Conservation (phyloP, 2,329 filamentous ascomycete species). For the Alternaria triticina region DNA sequence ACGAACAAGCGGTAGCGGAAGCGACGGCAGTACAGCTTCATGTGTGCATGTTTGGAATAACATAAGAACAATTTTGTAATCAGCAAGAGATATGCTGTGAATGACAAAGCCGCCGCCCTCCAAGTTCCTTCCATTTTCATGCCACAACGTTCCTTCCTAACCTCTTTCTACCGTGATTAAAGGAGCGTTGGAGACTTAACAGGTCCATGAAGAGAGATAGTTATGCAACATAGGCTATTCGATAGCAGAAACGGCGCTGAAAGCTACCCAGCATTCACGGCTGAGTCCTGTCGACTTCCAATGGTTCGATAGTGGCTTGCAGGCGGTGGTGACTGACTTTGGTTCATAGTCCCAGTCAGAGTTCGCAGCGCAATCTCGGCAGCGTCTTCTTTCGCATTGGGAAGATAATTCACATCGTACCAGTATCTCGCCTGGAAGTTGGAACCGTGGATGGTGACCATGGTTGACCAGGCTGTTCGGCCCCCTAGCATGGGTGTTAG, state of each 20-base stretch:
- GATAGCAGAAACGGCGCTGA: not conserved
- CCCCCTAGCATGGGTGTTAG: constrained; percentile 32
- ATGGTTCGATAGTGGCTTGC: constrained; percentile 29
- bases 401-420: constrained; percentile 44
- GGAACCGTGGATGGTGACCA: constrained; percentile 33
- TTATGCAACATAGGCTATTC: not conserved
- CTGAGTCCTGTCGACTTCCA: constrained; percentile 4
- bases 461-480: constrained; percentile 47
- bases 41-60: not conserved
- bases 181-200: not conserved
- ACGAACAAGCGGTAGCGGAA: not conserved
- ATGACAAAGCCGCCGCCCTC: not conserved
- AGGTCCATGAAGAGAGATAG: not conserved
- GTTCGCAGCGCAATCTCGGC: constrained; percentile 41
- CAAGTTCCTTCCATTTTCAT: not conserved
- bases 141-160: not conserved
- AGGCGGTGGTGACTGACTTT: constrained; percentile 26
- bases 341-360: constrained; percentile 28
- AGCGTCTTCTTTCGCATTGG: constrained; percentile 46
- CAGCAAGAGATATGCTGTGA: not conserved
- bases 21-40: not conserved
- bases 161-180: not conserved
- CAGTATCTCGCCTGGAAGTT: constrained; percentile 44
- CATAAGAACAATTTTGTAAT: not conserved
- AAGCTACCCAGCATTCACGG: constrained; percentile 1